Percentiles rank a stretch among this genome's conserved stretches.
Conservation (phyloP, 208 protist genomes). For the Naegleria fowleri region DNA sequence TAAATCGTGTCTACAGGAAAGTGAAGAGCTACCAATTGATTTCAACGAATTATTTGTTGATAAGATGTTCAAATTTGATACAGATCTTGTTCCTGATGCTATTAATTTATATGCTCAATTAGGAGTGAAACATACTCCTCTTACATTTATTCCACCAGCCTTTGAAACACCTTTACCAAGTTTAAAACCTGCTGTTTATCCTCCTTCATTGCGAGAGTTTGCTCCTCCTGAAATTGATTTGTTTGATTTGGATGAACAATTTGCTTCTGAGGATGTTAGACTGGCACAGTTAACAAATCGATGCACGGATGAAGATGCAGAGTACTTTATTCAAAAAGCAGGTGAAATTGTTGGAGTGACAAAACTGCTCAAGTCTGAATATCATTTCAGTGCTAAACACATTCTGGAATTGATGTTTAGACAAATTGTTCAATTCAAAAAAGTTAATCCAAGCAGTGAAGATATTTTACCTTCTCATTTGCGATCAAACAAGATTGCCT, state of each 20-base stretch:
- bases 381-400: constrained; percentile 54
- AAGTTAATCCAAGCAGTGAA: constrained; percentile 34
- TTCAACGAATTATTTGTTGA: constrained; percentile 86
- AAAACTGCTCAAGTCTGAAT: constrained; percentile 72
- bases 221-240: constrained; percentile 81
- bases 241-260: constrained; percentile 92
- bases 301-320: constrained; percentile 77
- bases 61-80: constrained; percentile 84
- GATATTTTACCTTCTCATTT: not conserved
- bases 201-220: constrained; percentile 80
- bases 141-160: constrained; percentile 87
- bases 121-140: constrained; percentile 82
- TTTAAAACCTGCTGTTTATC: constrained; percentile 83
- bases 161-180: constrained; percentile 88
- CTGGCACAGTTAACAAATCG: constrained; percentile 91
- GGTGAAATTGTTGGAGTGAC: constrained; percentile 86
- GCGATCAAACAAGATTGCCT: not conserved
- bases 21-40: constrained; percentile 85
- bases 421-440: constrained; percentile 84
- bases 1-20: constrained; percentile 86
- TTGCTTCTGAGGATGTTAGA: constrained; percentile 84
- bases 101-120: constrained; percentile 78
- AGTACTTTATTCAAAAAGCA: constrained; percentile 83
- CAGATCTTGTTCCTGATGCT: constrained; percentile 79
- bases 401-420: constrained; percentile 83